These are phyloP conservation scores for Aspergillus brunneoviolaceus DNA, from an alignment of 2,329 filamentous ascomycete species.

Conservation along the genomic window DNA sequence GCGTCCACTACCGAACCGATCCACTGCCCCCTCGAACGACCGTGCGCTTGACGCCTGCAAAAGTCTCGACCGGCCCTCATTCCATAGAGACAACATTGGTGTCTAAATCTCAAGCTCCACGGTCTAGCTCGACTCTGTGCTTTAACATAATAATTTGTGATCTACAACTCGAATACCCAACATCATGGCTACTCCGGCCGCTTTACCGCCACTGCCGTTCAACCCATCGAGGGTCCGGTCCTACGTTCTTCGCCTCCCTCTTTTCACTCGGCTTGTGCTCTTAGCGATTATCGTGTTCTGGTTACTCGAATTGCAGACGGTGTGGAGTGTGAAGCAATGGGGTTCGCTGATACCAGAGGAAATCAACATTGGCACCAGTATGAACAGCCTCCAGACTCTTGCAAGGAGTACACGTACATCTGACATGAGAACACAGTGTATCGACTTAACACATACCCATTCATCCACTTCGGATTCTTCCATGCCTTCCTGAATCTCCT, in stretches of 20 bases:
- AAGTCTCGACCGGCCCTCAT: not conserved
- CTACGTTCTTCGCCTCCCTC: conserved; percentile 79
- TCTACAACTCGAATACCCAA: not conserved
- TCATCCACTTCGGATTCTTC: conserved; percentile 79
- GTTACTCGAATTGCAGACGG: conserved; percentile 65
- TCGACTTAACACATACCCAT: conserved; percentile 85
- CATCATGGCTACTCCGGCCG: conserved; percentile 48
- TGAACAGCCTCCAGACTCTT: conserved; percentile 33
- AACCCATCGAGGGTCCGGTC: conserved; percentile 73
- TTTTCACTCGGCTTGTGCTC: conserved; percentile 75
- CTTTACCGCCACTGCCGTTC: conserved; percentile 58
- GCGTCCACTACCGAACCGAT: not conserved
- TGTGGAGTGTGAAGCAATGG: conserved; percentile 74
- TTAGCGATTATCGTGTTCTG: conserved; percentile 67
- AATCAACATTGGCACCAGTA: conserved; percentile 70
- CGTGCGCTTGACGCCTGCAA: not conserved
- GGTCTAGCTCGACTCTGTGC: not conserved
- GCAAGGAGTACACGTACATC: not conserved
- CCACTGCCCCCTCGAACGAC: conserved; percentile 2
- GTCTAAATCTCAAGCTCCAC: not conserved
- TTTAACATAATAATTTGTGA: not conserved
- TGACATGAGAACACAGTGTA: conserved; percentile 65
- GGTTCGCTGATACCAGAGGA: conserved; percentile 75
- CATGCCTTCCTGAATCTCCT: conserved; percentile 78
- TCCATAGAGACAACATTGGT: not conserved